Evolutionary conservation across 2,329 filamentous ascomycete species (phyloP), one percentile per base, ranked within the genome.

Genomic region (Xylaria multiplex): DNA sequence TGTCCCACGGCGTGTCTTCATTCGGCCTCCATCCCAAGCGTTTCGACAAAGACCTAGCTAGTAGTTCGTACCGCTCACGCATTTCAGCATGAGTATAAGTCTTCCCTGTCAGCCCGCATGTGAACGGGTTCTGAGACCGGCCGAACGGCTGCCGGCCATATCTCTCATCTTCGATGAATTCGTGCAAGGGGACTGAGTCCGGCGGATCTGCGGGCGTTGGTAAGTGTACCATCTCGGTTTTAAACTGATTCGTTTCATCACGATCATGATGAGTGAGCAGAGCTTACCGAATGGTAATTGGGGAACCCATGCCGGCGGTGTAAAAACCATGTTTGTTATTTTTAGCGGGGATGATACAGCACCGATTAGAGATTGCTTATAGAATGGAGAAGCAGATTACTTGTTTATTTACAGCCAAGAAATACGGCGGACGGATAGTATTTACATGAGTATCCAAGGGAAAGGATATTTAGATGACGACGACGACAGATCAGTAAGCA

Each of bases 1-100:
- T 94, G 71, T 94, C 91, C 88, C 90, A 93, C 73, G 93, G 90
- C 0, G 86, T 86, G 6, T 90, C 91, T 58, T 86, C 76, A 70
- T 92, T 90, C 2, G 90, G 86, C n/a, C 83, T 75, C 86, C 91
- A 93, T 60, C 87, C 89, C 64, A 94, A 81, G 70, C 92, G 88
- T 71, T 89, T 86, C 22, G 86, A 84, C 22, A 93, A 79, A 22
- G 84, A 86, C 53, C 89, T 84, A 22, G 91, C 85, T 14, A 93
- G 82, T 59, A 83, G 82, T 56, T 92, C 88, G 6, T 90, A 86
- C n/a, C 90, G 84, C 63, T 90, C 85, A 50, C 83, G 85, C 64
- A 92, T 85, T 69, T 93, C 86, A 32, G 82, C 72, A 4, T 84
- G 81, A 2, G 87, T 87, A 76, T 90, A 90, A 6, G 85, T 83